Conservation (phyloP, 305 asterid species). For the Plantago coronopus region DNA sequence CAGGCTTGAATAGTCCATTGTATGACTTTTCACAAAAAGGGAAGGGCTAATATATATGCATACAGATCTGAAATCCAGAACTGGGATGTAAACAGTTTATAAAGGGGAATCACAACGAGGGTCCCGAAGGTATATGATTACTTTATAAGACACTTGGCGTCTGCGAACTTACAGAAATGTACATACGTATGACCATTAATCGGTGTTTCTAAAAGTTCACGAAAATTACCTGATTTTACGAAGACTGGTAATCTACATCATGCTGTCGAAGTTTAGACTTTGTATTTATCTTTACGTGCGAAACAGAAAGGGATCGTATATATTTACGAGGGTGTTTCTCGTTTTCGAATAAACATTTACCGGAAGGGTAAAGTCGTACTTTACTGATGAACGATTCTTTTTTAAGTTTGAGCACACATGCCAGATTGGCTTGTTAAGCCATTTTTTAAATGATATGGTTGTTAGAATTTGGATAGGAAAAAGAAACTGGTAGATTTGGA, state of each 20-base stretch:
- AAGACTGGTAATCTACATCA: too few species aligned
- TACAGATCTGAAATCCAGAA: background rate
- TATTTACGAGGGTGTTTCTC: too few species aligned
- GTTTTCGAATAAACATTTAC: too few species aligned
- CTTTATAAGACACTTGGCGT: background rate
- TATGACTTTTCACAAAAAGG: background rate
- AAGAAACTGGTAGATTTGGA: conserved; percentile 35
- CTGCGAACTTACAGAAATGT: background rate
- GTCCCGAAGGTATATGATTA: conserved; percentile 1
- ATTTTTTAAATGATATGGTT: conserved; percentile 1
- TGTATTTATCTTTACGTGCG: too few species aligned
- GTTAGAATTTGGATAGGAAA: conserved; percentile 22
- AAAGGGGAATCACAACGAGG: background rate
- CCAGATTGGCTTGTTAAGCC: background rate
- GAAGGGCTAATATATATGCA: background rate
- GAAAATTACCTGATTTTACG: too few species aligned
- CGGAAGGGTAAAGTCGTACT: too few species aligned
- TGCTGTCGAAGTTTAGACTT: too few species aligned
- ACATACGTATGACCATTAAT: background rate
- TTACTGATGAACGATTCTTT: too few species aligned
- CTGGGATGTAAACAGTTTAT: background rate
- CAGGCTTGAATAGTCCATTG: conserved; percentile 22
- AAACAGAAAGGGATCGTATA: too few species aligned
- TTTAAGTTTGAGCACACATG: too few species aligned
- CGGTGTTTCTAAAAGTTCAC: background rate